Evolutionary conservation across 768 basidiomycete genomes (phyloP).

Genomic region (Daedaleopsis sinensis): DNA sequence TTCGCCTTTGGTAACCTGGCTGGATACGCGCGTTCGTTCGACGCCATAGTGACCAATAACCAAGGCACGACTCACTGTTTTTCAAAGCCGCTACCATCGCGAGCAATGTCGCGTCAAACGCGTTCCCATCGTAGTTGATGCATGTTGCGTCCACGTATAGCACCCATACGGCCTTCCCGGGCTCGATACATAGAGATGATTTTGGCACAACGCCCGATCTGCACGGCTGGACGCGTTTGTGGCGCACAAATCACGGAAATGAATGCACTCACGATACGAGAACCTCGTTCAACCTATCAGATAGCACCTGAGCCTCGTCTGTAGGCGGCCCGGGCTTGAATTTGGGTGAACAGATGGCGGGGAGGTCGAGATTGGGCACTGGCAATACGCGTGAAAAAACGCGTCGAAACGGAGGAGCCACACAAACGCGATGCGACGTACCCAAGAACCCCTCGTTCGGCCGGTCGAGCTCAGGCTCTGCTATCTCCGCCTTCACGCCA

Average conservation of each 20-base stretch:
- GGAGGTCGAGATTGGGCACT: conserved; percentile 96
- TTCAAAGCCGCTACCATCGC: conserved; percentile 86
- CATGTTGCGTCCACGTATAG: conserved; percentile 95
- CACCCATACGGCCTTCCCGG: conserved; percentile 84
- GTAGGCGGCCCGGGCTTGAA: conserved; percentile 96
- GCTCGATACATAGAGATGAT: conserved; percentile 75
- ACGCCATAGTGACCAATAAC: background rate
- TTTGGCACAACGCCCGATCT: conserved; percentile 72
- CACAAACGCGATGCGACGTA: conserved; percentile 31
- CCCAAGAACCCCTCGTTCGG: conserved; percentile 84
- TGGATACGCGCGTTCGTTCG: conserved; percentile 30
- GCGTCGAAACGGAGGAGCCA: background rate
- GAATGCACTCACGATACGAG: conserved; percentile 62
- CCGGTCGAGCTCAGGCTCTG: conserved; percentile 81
- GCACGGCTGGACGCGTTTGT: conserved; percentile 4
- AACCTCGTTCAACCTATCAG: conserved; percentile 78
- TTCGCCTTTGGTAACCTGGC: conserved; percentile 72
- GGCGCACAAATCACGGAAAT: background rate
- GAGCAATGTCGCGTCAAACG: conserved; percentile 85
- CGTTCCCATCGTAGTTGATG: conserved; percentile 97
- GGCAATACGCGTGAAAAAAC: background rate
- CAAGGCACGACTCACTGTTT: conserved; percentile 62
- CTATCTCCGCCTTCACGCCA: conserved; percentile 94
- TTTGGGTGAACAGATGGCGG: conserved; percentile 88
- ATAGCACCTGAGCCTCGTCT: conserved; percentile 92